Base-by-base conservation (phyloP, 2,329 filamentous ascomycete genomes). In the Colletotrichum sojae region DNA sequence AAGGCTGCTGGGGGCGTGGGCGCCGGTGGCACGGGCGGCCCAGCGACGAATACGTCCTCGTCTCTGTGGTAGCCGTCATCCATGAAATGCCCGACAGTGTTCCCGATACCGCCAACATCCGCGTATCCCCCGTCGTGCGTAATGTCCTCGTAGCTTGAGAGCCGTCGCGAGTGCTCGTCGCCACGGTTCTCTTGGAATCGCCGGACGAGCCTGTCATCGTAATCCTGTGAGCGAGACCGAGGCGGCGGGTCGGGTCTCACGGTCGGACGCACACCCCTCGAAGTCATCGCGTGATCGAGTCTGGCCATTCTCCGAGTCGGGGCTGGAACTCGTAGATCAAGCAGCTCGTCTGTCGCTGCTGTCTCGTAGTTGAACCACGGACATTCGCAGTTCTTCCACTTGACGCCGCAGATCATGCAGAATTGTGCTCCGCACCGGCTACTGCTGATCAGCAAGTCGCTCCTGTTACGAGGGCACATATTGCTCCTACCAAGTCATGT, bases 351-450 rank as follows among this genome's bases (percentile, higher is more conserved):
- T 13, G 81, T 82, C 59, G 90, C 88, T 5, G 82, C 77, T 4
- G 77, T 72, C 27, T 89, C 85, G 74, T 90, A 88, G 76, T 90
- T 92, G 83, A 95, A 94, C 89, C 90, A 93, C 0, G 92, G 91
- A 73, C 94, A 97, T 61, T 92, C 89, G 76, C 94, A 97, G 1
- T 86, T 90, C 81, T 94, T 95, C 94, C 94, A 97, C 74, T 92
- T 92, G 39, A 84, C 77, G 22, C 92, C 94, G 76, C 94, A 97
- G 27, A 93, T 86, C 88, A 96, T 94, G 81, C 94, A 97, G 76
- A 97, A 97, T 74, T 97, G 88, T 31, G 93, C 93, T 62, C 89
- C 91, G 76, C 94, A 97, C 63, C 90, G 92, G 78, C 91, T 90
- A 62, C 12, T n/a, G 25, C 27, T 15, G 31, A 55, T 77, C 52